phyloP scores from a whole-genome alignment of 768 basidiomycete species.

The Panaeolus papilionaceus region DNA sequence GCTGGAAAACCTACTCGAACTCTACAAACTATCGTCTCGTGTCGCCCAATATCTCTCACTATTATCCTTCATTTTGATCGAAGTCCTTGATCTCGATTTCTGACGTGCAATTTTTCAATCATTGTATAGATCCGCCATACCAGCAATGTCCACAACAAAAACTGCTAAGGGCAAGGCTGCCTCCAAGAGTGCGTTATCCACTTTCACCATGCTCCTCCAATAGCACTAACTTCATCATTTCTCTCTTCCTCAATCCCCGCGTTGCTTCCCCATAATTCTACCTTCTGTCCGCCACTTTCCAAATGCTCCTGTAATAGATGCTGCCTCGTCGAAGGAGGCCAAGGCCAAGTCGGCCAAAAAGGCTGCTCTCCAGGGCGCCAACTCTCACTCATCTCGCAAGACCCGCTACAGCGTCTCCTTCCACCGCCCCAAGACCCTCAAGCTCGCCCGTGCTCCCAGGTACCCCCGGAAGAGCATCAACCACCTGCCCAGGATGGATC shows the following conservation, averaged over 20 bases:
- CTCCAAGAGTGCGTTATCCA: slow-evolving; percentile 44
- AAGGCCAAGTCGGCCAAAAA: slow-evolving; percentile 98
- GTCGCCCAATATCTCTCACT: neutral
- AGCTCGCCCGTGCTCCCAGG: slow-evolving; percentile 81
- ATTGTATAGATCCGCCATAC: slow-evolving; percentile 19
- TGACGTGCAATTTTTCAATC: neutral
- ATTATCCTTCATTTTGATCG: neutral
- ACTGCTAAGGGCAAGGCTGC: slow-evolving; percentile 68
- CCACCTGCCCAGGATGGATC: slow-evolving; percentile 95
- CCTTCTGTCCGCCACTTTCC: neutral
- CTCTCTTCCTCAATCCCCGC: neutral
- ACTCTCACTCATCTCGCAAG: slow-evolving; percentile 81
- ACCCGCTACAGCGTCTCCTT: slow-evolving; percentile 87
- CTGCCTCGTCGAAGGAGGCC: slow-evolving; percentile 49
- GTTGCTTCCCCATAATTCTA: no score
- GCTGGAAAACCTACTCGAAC: no score
- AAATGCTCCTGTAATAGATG: slow-evolving; percentile 30
- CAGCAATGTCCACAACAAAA: slow-evolving; percentile 73
- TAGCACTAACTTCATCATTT: slow-evolving; percentile 12
- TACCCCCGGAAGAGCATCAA: slow-evolving; percentile 96
- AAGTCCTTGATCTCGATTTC: slow-evolving; percentile 1
- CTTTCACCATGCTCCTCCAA: neutral
- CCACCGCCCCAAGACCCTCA: slow-evolving; percentile 95
- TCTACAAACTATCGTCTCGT: neutral
- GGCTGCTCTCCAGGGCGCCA: slow-evolving; percentile 89